These are phyloP conservation scores for Trametes hirsuta DNA, from an alignment of 1,284 basidiomycete species.

Conservation along the genomic window DNA sequence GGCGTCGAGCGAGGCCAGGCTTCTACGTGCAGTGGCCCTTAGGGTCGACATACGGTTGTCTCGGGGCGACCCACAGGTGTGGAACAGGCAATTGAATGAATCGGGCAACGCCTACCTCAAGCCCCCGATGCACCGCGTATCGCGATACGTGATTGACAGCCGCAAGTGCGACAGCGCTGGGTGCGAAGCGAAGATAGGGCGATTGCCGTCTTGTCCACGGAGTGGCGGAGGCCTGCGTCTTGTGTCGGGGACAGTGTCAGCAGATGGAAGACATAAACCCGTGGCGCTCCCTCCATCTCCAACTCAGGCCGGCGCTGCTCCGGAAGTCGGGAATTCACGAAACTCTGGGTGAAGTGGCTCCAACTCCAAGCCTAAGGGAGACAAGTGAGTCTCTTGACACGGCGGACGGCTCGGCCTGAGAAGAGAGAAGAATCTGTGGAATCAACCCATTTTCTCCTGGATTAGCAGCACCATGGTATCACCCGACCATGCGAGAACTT, in stretches of 20 bases:
- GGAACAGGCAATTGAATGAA: slow-evolving; percentile 15
- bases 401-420: slow-evolving; percentile 1
- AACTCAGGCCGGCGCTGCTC: no score
- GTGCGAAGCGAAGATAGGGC: slow-evolving; percentile 14
- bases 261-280: no score
- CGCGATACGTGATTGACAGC: slow-evolving; percentile 22
- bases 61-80: slow-evolving; percentile 12
- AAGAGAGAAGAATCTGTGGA: not conserved
- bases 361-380: no score
- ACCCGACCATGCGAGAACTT: slow-evolving; percentile 5
- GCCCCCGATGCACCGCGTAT: slow-evolving; percentile 22
- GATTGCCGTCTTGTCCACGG: slow-evolving; percentile 14
- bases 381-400: not conserved
- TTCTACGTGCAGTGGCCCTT: slow-evolving; percentile 9
- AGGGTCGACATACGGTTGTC: slow-evolving; percentile 9
- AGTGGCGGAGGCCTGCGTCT: not conserved
- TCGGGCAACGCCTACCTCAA: slow-evolving; percentile 13
- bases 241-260: no score
- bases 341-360: no score
- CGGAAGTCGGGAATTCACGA: no score
- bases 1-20: not conserved
- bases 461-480: slow-evolving; percentile 5
- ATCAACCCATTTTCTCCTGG: slow-evolving; percentile 2
- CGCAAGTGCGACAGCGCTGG: slow-evolving; percentile 15
- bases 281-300: no score